Conservation (phyloP, 805 yeast species). For the Sugiyamaella americana region DNA sequence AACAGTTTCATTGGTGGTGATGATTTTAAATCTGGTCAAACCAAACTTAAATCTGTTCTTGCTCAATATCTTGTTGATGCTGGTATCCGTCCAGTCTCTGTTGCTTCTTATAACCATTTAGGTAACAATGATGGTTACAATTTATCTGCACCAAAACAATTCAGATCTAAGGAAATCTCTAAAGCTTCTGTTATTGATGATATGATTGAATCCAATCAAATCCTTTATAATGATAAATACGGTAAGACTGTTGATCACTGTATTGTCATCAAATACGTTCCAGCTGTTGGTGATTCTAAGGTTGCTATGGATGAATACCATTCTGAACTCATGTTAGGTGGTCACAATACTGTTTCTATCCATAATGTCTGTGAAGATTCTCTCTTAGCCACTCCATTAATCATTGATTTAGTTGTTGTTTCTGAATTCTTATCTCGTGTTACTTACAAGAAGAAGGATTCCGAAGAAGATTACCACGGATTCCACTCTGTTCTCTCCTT, state of each 20-base stretch:
- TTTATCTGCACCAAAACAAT: conserved; percentile 85
- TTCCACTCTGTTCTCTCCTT: conserved; percentile 83
- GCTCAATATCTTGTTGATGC: conserved; percentile 96
- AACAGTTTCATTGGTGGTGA: conserved; percentile 87
- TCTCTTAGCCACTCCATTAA: conserved; percentile 87
- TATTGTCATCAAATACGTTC: conserved; percentile 88
- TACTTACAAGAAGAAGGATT: conserved; percentile 56
- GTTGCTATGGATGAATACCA: conserved; percentile 99
- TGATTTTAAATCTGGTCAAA: conserved; percentile 95
- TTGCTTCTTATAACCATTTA: conserved; percentile 92
- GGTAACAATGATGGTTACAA: conserved; percentile 96
- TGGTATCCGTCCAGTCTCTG: conserved; percentile 89
- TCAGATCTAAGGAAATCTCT: conserved; percentile 91
- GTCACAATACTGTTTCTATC: conserved; percentile 88
- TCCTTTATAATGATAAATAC: conserved; percentile 71
- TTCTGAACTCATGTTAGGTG: conserved; percentile 95
- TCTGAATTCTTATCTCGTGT: conserved; percentile 88
- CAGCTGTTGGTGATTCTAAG: conserved; percentile 93
- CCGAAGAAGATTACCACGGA: conserved; percentile 45
- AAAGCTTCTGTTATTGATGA: conserved; percentile 92
- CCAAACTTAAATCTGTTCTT: conserved; percentile 90
- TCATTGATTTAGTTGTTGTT: conserved; percentile 84
- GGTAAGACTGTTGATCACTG: conserved; percentile 86
- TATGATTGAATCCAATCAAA: conserved; percentile 79
- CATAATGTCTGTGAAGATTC: conserved; percentile 98